phyloP scores from a whole-genome alignment of 1,139 yeast genomes.

The Yamadazyma aaseri region DNA sequence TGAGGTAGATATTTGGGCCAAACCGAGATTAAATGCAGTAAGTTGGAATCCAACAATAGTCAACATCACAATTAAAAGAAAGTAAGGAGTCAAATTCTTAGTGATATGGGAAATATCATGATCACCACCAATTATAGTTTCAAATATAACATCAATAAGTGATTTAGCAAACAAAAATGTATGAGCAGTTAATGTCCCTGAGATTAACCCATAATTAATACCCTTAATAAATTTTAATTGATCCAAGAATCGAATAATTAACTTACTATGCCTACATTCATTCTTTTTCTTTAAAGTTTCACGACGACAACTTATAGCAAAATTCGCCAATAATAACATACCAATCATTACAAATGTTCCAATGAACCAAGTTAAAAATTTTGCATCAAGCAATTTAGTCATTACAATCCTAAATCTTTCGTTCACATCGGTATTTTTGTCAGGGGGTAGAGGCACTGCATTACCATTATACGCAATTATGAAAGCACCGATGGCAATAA shows the following conservation, averaged over 20 bases:
- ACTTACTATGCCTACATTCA: conserved; percentile 12
- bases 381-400: conserved; percentile 23
- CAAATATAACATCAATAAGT: conserved; percentile 65
- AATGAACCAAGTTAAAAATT: conserved; percentile 40
- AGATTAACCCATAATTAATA: conserved; percentile 60
- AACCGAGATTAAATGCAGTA: conserved; percentile 70
- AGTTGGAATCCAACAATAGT: conserved; percentile 72
- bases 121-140: conserved; percentile 37
- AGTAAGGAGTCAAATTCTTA: conserved; percentile 36
- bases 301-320: conserved; percentile 14
- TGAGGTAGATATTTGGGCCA: conserved; percentile 71
- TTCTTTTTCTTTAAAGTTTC: conserved; percentile 14
- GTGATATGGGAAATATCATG: conserved; percentile 22
- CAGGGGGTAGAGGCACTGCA: conserved; percentile 20
- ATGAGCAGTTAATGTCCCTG: conserved; percentile 84
- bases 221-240: conserved; percentile 45
- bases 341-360: conserved; percentile 32
- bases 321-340: conserved; percentile 24
- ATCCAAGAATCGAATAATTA: conserved; percentile 14
- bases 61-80: conserved; percentile 60
- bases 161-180: conserved; percentile 83
- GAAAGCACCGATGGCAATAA: conserved; percentile 74
- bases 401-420: conserved; percentile 29
- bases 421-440: conserved; percentile 18
- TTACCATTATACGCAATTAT: conserved; percentile 75